These are phyloP conservation scores for Trichoderma arundinaceum DNA, from an alignment of 2,329 filamentous ascomycete species.

Conservation along the genomic window DNA sequence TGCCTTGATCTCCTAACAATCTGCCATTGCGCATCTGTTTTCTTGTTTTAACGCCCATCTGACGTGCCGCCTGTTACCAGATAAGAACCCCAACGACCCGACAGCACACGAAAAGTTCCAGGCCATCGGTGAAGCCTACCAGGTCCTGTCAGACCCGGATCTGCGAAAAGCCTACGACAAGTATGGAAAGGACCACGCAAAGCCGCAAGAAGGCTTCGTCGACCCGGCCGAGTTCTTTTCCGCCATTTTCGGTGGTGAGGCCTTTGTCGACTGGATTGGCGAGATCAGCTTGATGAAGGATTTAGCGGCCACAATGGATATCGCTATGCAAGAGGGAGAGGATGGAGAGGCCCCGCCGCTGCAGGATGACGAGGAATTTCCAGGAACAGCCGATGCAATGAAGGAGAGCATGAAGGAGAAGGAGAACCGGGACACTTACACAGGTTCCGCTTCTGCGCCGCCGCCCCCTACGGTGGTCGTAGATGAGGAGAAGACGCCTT, in stretches of 20 bases:
- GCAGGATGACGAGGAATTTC: conserved; percentile 60
- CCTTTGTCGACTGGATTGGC: conserved; percentile 94
- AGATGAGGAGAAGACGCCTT: conserved; percentile 45
- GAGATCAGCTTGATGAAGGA: conserved; percentile 99
- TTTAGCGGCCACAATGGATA: conserved; percentile 97
- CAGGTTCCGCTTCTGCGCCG: conserved; percentile 19
- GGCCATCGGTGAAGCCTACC: conserved; percentile 75
- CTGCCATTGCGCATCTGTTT: too few relatives aligned
- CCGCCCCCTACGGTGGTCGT: conserved; percentile 50
- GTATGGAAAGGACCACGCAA: conserved; percentile 92
- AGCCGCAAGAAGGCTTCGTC: conserved; percentile 89
- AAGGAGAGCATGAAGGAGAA: conserved; percentile 59
- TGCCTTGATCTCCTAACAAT: background rate
- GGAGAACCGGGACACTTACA: conserved; percentile 34
- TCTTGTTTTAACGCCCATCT: background rate
- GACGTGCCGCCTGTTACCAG: conserved; percentile 50
- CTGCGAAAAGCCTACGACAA: conserved; percentile 94
- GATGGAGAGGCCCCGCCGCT: conserved; percentile 57
- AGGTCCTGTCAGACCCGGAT: conserved; percentile 85
- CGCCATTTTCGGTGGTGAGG: conserved; percentile 96
- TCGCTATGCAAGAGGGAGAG: conserved; percentile 78
- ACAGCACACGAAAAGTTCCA: conserved; percentile 95
- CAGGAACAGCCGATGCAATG: conserved; percentile 62
- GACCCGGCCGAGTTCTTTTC: conserved; percentile 98
- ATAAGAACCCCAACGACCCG: conserved; percentile 98